A percentile compares a stretch with the other conserved stretches of the same genome.
These are phyloP conservation scores for Fusarium transvaalense DNA, from an alignment of 2,329 filamentous ascomycete genomes.

Conservation along the genomic window DNA sequence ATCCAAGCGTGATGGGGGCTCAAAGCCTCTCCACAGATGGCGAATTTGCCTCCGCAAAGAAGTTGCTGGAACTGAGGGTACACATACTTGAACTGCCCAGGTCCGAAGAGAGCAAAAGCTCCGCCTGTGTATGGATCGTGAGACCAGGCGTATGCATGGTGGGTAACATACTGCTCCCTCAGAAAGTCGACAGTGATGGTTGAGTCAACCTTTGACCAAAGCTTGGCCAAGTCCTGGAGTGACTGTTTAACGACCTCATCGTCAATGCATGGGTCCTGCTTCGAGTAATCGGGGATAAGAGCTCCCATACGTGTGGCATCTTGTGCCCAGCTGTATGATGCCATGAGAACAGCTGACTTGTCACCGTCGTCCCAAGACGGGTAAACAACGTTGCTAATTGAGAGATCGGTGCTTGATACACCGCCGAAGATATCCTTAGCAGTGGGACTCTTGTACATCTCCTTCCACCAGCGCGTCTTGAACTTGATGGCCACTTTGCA, in stretches of 20 bases:
- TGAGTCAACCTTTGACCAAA: conserved; percentile 7
- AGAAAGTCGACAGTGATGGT: conserved; percentile 7
- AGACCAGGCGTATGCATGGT: conserved; percentile 57
- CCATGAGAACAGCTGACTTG: conserved; percentile 19
- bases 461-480: conserved; percentile 34
- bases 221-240: conserved; percentile 24
- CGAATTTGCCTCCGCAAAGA: conserved; percentile 47
- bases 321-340: conserved; percentile 37
- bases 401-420: conserved; percentile 6
- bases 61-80: conserved; percentile 50
- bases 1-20: conserved; percentile 58
- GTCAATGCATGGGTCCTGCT: conserved; percentile 1
- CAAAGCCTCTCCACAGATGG: conserved; percentile 55
- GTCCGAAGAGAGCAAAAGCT: conserved; percentile 57
- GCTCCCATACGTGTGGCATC: conserved; percentile 36
- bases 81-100: conserved; percentile 55
- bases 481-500: conserved; percentile 38
- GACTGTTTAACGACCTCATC: conserved; percentile 22
- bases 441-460: conserved; percentile 5
- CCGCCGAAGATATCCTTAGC: background rate
- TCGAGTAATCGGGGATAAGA: conserved; percentile 17
- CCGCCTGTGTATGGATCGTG: conserved; percentile 52
- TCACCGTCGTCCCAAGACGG: conserved; percentile 29
- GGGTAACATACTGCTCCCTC: conserved; percentile 16
- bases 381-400: conserved; percentile 25